These are phyloP conservation scores for Erodium maritimum DNA, from an alignment of 345 rosid genomes.

Conservation along the genomic window DNA sequence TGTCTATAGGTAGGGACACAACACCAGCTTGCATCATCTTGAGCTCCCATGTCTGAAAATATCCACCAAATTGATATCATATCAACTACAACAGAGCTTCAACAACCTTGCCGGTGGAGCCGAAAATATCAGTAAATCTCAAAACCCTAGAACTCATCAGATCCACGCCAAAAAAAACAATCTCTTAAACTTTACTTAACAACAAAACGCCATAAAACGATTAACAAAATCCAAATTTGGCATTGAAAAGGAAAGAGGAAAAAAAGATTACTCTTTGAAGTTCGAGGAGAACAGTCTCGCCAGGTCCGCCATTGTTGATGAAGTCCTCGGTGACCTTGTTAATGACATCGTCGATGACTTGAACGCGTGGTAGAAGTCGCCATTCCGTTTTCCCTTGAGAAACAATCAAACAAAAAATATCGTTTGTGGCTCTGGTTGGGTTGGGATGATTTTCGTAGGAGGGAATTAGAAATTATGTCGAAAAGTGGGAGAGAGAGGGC, in stretches of 20 bases:
- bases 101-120: neutral
- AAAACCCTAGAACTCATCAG: neutral
- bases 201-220: neutral
- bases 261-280: slow-evolving; percentile 72
- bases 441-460: neutral
- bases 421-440: too few relatives aligned
- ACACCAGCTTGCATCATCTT: slow-evolving; percentile 95
- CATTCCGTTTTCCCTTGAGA: slow-evolving; percentile 16
- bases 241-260: neutral
- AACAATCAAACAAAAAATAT: too few relatives aligned
- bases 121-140: neutral
- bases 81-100: slow-evolving; percentile 8
- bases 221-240: neutral
- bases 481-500: neutral
- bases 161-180: neutral
- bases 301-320: slow-evolving; percentile 66
- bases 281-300: slow-evolving; percentile 72
- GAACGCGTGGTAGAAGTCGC: slow-evolving; percentile 37
- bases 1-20: slow-evolving; percentile 51
- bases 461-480: neutral
- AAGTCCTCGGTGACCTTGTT: slow-evolving; percentile 90
- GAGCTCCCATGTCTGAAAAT: slow-evolving; percentile 68
- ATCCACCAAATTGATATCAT: neutral
- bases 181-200: neutral
- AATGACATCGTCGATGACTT: slow-evolving; percentile 88